Percentiles rank a stretch among this genome's conserved stretches.
phyloP scores from a whole-genome alignment of 2,329 filamentous ascomycete genomes.

The Dactylellina parvicollis region DNA sequence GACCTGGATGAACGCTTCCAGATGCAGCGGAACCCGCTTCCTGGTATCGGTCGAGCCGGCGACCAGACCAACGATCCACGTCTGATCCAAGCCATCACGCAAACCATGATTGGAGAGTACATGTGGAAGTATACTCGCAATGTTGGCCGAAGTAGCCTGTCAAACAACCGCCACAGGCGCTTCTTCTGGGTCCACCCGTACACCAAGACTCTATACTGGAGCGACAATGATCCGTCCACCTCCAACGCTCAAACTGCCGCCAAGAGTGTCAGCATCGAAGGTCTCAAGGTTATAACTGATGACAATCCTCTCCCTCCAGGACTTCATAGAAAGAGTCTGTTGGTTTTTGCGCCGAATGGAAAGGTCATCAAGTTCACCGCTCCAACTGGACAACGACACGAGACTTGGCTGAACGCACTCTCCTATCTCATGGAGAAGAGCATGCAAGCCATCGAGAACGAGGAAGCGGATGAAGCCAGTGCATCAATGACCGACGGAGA shows the following conservation, averaged over 20 bases:
- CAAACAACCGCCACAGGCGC: constrained; percentile 85
- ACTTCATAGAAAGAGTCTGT: constrained; percentile 89
- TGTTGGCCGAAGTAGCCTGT: constrained; percentile 86
- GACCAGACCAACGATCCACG: constrained; percentile 78
- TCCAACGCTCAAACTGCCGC: constrained; percentile 76
- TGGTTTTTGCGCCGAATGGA: constrained; percentile 83
- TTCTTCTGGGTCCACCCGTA: constrained; percentile 99
- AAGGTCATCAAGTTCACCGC: constrained; percentile 93
- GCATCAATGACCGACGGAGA: constrained; percentile 64
- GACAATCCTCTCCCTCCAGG: constrained; percentile 96
- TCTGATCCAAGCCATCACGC: constrained; percentile 98
- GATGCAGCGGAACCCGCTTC: constrained; percentile 67
- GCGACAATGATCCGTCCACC: constrained; percentile 82
- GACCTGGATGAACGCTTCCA: constrained; percentile 94
- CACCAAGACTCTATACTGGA: constrained; percentile 96
- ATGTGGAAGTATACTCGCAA: constrained; percentile 99
- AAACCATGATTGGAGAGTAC: constrained; percentile 99
- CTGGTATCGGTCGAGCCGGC: constrained; percentile 46
- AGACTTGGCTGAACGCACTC: constrained; percentile 98
- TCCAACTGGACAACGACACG: constrained; percentile 89
- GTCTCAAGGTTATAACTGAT: constrained; percentile 88
- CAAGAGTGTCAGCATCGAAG: constrained; percentile 94
- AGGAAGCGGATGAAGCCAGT: constrained; percentile 63
- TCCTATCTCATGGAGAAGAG: constrained; percentile 89
- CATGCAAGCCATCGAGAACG: constrained; percentile 66